Percentiles rank a stretch among this genome's conserved stretches.
These are phyloP conservation scores for Acanthamoeba sp. DNA, from an alignment of 208 protist genomes.

Conservation along the genomic window DNA sequence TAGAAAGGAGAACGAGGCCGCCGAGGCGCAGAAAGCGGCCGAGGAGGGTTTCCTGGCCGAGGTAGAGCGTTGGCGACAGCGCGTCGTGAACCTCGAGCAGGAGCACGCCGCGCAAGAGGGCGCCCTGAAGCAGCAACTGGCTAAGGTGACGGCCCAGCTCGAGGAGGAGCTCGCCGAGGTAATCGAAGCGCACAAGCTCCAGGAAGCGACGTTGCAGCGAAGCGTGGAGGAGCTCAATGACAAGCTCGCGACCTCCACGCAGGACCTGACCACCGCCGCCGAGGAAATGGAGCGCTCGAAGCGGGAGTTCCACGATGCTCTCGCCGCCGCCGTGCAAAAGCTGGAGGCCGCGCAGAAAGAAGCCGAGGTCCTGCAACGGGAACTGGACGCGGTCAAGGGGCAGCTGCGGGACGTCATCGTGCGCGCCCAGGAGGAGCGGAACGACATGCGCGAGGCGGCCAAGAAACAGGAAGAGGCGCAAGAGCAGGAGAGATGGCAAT, in stretches of 20 bases:
- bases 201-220: slow-evolving; percentile 41
- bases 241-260: not conserved
- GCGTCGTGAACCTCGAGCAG: not conserved
- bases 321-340: not conserved
- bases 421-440: not conserved
- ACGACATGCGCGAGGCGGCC: not conserved
- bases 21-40: not conserved
- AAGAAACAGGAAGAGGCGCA: not conserved
- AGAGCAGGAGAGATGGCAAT: slow-evolving; percentile 31
- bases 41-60: not conserved
- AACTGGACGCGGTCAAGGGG: not conserved
- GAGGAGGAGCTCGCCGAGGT: not conserved
- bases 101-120: not conserved
- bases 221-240: slow-evolving; percentile 10
- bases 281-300: not conserved
- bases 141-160: not conserved
- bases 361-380: not conserved
- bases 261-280: not conserved
- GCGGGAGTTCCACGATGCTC: not conserved
- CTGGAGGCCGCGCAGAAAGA: not conserved
- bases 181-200: not conserved
- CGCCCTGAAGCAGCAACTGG: not conserved
- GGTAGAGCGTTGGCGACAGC: not conserved
- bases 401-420: not conserved
- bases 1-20: not conserved